Base-by-base conservation (phyloP, 192 early-diverging fungal genomes). In the Coemansia sp. region DNA sequence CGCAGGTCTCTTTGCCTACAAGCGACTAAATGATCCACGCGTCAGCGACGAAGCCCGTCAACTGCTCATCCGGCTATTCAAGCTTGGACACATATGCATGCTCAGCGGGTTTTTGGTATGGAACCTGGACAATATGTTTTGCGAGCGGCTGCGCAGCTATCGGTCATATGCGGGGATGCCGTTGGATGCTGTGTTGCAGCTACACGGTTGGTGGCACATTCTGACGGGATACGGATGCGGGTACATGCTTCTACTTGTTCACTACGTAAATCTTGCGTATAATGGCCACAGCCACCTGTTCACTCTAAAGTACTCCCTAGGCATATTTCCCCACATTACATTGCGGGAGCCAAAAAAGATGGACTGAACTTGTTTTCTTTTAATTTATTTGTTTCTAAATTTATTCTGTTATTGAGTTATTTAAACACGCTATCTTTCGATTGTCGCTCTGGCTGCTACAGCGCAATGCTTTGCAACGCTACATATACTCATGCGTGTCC, bases 41-140 rank as follows among this genome's bases (percentile, higher is more conserved):
- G 72, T 68, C 28, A 68, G 67, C 59, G 8, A 55, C 13, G 69
- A 81, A 22, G 63, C 74, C 65, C 52, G 61, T 31, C 55, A 61
- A 27, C 45, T 79, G 67, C 61, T 56, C 50, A 55, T 44, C 65
- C n/a, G 78, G 72, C 33, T 57, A 48, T n/a, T 62, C 55, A 6
- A 41, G 84, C 28, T 82, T 87, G 65, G 70, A 72, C 23, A 34
- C 61, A 68, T 92, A 53, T 87, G 89, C 47, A 48, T 48, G 45
- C 23, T 48, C 22, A 48, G 45, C 17, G 74, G 83, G 4, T 92
- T 92, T 61, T 41, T 81, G 1, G 68, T 92, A 47, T 94, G 92
- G 92, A 88, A 89, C 61, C 64, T 89, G 13, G 92, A 94, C 75
- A 93, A 93, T 65, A 65, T 78, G 15, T 83, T 78, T 37, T 94